phyloP scores from a whole-genome alignment of 768 basidiomycete genomes.

The Hericium alpestre region DNA sequence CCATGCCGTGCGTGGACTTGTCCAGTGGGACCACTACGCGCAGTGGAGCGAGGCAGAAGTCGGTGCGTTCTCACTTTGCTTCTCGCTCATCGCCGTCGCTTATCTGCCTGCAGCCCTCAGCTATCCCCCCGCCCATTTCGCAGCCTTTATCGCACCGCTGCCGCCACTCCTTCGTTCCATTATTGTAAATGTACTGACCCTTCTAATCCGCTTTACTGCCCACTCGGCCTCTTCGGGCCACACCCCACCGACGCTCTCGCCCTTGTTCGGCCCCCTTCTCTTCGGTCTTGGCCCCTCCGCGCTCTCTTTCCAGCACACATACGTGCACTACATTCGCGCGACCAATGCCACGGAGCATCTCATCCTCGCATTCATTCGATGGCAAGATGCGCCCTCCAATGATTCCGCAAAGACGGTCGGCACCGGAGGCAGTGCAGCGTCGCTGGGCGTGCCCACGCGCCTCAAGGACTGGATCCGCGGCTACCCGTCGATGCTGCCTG shows the following conservation, averaged over 20 bases:
- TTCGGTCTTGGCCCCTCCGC: slow-evolving; percentile 64
- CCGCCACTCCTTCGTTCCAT: slow-evolving; percentile 46
- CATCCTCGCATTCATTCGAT: slow-evolving; percentile 81
- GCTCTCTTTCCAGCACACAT: slow-evolving; percentile 45
- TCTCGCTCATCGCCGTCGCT: slow-evolving; percentile 3
- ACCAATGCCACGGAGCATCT: slow-evolving; percentile 88
- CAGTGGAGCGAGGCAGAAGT: slow-evolving; percentile 77
- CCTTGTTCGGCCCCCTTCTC: slow-evolving; percentile 80
- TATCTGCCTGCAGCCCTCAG: slow-evolving; percentile 32
- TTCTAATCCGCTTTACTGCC: slow-evolving; percentile 73
- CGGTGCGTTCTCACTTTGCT: slow-evolving; percentile 34
- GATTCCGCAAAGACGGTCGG: slow-evolving; percentile 22
- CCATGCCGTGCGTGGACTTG: slow-evolving; percentile 68
- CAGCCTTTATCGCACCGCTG: slow-evolving; percentile 49
- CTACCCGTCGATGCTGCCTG: slow-evolving; percentile 71
- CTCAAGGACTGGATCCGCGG: slow-evolving; percentile 87
- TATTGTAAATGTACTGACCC: slow-evolving; percentile 61
- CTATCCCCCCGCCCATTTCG: slow-evolving; percentile 67
- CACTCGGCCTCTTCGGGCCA: slow-evolving; percentile 80
- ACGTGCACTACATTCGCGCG: slow-evolving; percentile 65
- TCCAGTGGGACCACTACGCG: slow-evolving; percentile 78
- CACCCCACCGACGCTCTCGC: slow-evolving; percentile 81
- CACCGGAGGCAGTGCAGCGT: slow-evolving; percentile 35
- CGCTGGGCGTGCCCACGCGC: slow-evolving; percentile 64
- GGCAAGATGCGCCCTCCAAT: slow-evolving; percentile 44